Conservation (phyloP, 192 early-diverging fungal genomes). For the Backusella tarrabulga region DNA sequence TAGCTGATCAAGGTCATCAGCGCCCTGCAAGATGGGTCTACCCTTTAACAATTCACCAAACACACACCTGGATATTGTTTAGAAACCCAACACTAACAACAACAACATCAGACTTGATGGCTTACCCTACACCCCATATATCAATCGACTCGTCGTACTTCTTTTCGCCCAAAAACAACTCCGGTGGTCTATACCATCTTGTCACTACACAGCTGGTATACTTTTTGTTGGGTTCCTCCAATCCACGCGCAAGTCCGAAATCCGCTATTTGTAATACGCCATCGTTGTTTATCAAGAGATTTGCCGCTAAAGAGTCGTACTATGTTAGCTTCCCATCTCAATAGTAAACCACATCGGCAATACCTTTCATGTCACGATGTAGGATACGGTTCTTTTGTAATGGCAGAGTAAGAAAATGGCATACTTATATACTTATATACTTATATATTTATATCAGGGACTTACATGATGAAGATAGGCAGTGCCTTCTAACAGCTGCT, state of each 20-base stretch:
- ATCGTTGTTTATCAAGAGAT: conserved; percentile 91
- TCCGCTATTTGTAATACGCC: conserved; percentile 92
- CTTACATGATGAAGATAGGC: conserved; percentile 76
- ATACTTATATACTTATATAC: background rate
- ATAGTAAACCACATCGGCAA: background rate
- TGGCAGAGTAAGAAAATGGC: background rate
- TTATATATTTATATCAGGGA: background rate
- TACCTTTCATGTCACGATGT: conserved; percentile 66
- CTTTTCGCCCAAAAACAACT: conserved; percentile 84
- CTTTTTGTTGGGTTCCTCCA: conserved; percentile 60
- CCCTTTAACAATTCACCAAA: conserved; percentile 92
- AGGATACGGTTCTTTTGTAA: conserved; percentile 49
- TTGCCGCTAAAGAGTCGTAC: conserved; percentile 66
- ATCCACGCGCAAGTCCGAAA: conserved; percentile 90
- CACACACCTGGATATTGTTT: conserved; percentile 67
- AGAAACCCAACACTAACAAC: background rate
- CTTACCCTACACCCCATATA: conserved; percentile 95
- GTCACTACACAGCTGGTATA: conserved; percentile 92
- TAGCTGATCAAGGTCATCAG: conserved; percentile 81
- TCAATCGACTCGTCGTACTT: conserved; percentile 87
- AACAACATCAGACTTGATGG: background rate
- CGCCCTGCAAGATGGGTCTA: conserved; percentile 81
- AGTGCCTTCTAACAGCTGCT: conserved; percentile 91
- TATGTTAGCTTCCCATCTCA: background rate
- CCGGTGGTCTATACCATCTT: conserved; percentile 98